phyloP scores from a whole-genome alignment of 2,329 filamentous ascomycete genomes.

The Exophiala sp. region DNA sequence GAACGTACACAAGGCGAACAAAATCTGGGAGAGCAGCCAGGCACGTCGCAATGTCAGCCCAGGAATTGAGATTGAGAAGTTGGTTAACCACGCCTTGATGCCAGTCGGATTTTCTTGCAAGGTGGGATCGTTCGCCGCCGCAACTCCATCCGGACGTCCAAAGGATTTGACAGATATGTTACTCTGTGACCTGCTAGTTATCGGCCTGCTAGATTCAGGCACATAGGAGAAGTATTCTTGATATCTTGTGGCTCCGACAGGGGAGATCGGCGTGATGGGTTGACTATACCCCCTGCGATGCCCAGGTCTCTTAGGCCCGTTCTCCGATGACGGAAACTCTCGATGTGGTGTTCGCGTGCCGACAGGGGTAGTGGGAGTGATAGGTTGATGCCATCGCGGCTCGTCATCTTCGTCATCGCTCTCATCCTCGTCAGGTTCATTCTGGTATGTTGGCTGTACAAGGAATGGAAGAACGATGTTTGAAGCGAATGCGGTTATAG shows the following conservation, averaged over 20 bases:
- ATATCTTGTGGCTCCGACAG: neutral
- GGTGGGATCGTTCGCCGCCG: neutral
- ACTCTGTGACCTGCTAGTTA: constrained; percentile 18
- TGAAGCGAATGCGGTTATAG: constrained; percentile 74
- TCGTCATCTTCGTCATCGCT: neutral
- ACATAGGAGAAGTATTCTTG: neutral
- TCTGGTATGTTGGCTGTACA: constrained; percentile 71
- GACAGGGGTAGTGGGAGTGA: constrained; percentile 14
- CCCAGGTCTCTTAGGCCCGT: neutral
- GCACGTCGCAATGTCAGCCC: constrained; percentile 82
- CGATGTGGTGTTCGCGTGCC: constrained; percentile 13
- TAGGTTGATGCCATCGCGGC: neutral
- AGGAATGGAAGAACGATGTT: constrained; percentile 84
- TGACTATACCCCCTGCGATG: neutral
- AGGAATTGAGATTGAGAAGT: constrained; percentile 62
- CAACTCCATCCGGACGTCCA: neutral
- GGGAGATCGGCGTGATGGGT: neutral
- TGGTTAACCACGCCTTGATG: constrained; percentile 48
- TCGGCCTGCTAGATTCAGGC: neutral
- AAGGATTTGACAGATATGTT: constrained; percentile 8
- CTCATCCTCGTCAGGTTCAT: constrained; percentile 1
- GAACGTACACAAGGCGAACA: constrained; percentile 79
- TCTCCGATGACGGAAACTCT: constrained; percentile 8
- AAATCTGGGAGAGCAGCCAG: constrained; percentile 80
- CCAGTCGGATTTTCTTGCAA: constrained; percentile 10